Base-by-base conservation (phyloP, 2,329 filamentous ascomycete species). In the Zymoseptoria brevis region DNA sequence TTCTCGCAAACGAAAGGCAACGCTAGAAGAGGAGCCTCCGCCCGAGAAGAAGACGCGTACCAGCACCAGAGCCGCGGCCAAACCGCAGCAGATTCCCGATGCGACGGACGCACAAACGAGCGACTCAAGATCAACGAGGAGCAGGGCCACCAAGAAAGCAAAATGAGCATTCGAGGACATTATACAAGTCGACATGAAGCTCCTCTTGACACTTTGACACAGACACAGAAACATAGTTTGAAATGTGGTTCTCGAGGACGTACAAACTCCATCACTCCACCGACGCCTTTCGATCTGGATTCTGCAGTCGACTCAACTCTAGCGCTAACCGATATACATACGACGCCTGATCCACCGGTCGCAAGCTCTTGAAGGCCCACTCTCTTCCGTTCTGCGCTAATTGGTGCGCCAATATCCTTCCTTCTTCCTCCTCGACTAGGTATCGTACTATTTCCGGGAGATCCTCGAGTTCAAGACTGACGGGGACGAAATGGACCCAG, bases 401-500 rank as follows among this genome's bases (percentile, higher is more conserved):
- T 19, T 56, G 22, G n/a, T 49, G 54, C 19, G 62, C 64, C 35
- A 62, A 41, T 35, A 52, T 16, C 30, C 57, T 48, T 9, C 66
- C 66, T 22, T 60, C 56, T 19, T 61, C 57, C 19, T 64, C 65
- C 9, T 57, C 48, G 21, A 76, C 75, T 4, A 84, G 70, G 58
- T 76, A 83, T 0, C 65, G 63, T 0, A 83, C 72, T 35, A 82
- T 63, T 64, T 83, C 82, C 0, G 80, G 79, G 2, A 84, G 64
- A 67, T 84, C 81, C 2, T 76, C 74, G 66, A 81, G 70, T 5
- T 75, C 70, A 61, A 77, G 70, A 53, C 78, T 81, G 0, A 84
- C 73, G 0, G 82, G 82, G 0, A 84, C 67, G 57, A 83, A 84
- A 60, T 85, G 82, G 3, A 81, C 71, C 82, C 82, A 84, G 0